Evolutionary conservation across 371 early-diverging fungal species (phyloP).

Genomic region (Mucor lusitanicus): DNA sequence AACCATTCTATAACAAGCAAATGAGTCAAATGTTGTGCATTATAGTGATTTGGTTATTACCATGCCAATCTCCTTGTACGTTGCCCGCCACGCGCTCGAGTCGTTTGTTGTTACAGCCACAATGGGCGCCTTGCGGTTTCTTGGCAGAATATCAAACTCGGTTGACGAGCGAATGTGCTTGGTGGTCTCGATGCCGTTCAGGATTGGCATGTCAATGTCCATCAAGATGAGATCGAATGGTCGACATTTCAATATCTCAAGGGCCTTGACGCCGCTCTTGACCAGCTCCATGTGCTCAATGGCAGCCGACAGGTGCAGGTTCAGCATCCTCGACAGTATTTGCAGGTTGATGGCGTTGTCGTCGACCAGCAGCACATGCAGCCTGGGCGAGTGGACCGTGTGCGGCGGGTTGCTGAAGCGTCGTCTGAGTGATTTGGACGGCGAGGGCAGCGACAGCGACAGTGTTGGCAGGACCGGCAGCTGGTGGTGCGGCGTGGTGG

Average conservation of each 20-base stretch:
- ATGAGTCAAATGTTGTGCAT: not conserved
- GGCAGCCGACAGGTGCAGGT: slow-evolving; percentile 50
- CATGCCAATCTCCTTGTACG: slow-evolving; percentile 39
- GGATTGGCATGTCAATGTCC: slow-evolving; percentile 70
- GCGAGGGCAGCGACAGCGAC: slow-evolving; percentile 13
- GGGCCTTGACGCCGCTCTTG: slow-evolving; percentile 47
- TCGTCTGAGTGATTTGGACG: slow-evolving; percentile 6
- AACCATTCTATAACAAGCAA: slow-evolving; percentile 42
- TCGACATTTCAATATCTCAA: slow-evolving; percentile 44
- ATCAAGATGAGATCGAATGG: slow-evolving; percentile 59
- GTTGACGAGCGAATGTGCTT: slow-evolving; percentile 36
- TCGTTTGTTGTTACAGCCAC: slow-evolving; percentile 72
- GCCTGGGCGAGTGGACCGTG: not conserved
- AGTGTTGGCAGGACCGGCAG: not conserved
- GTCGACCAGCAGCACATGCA: slow-evolving; percentile 52
- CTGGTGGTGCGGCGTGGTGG: slow-evolving; percentile 3
- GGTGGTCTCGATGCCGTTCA: slow-evolving; percentile 61
- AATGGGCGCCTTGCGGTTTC: slow-evolving; percentile 60
- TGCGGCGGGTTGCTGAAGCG: slow-evolving; percentile 19
- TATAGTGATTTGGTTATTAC: slow-evolving; percentile 10
- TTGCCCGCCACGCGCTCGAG: slow-evolving; percentile 24
- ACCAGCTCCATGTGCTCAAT: slow-evolving; percentile 48
- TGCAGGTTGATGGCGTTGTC: slow-evolving; percentile 62
- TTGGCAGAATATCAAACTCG: slow-evolving; percentile 46
- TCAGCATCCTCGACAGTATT: slow-evolving; percentile 55